Evolutionary conservation across 2,329 filamentous ascomycete genomes (phyloP).

Genomic region (Fusarium sp.): DNA sequence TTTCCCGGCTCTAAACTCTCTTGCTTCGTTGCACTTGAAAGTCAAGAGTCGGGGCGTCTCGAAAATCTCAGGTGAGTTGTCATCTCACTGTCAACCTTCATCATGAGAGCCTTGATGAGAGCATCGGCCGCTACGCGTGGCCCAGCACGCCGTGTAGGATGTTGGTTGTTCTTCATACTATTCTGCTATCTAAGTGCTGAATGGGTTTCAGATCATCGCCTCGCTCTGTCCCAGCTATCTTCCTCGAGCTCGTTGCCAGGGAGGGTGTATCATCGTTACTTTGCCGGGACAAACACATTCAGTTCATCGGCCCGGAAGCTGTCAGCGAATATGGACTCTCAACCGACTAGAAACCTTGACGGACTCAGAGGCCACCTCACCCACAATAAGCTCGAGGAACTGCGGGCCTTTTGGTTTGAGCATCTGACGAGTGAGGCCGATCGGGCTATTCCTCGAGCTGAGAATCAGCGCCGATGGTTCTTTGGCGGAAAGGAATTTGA

Average conservation of each 20-base stretch:
- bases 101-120: conserved; percentile 20
- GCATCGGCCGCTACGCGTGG: conserved; percentile 4
- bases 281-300: conserved; percentile 1
- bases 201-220: conserved; percentile 29
- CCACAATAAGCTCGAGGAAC: conserved; percentile 43
- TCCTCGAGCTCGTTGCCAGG: background rate
- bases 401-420: conserved; percentile 55
- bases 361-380: conserved; percentile 42
- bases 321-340: conserved; percentile 11
- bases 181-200: conserved; percentile 35
- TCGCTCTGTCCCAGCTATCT: conserved; percentile 8
- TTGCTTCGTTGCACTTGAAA: background rate
- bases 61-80: background rate
- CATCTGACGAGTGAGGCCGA: conserved; percentile 45
- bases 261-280: conserved; percentile 2
- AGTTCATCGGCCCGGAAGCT: conserved; percentile 3
- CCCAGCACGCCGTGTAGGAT: conserved; percentile 26
- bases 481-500: conserved; percentile 50
- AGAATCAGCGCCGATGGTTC: conserved; percentile 51
- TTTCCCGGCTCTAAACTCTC: background rate
- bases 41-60: background rate
- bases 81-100: background rate
- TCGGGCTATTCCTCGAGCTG: conserved; percentile 41
- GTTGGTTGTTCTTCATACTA: conserved; percentile 38
- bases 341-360: background rate